Percentiles rank a stretch among this genome's conserved stretches.
Conservation (phyloP, 2,329 filamentous ascomycete genomes). For the Trichoderma oligosporum region DNA sequence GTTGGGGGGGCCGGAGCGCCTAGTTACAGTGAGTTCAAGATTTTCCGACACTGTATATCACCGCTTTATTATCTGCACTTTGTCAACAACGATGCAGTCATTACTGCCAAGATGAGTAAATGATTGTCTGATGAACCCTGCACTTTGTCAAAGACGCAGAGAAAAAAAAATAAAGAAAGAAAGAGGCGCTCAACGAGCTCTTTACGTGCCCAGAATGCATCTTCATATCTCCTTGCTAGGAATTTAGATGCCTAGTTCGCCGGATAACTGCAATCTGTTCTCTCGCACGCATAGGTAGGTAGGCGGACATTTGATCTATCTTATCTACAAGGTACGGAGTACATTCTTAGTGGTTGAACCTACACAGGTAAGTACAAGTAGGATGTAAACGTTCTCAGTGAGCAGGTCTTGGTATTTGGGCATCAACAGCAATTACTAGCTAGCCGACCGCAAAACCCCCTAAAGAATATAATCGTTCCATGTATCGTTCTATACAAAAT, state of each 20-base stretch:
- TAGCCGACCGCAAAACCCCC: no score
- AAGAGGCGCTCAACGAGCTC: neutral
- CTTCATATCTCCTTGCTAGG: neutral
- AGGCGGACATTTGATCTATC: neutral
- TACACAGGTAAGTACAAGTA: no score
- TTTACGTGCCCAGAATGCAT: neutral
- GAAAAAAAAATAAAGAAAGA: neutral
- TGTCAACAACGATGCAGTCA: conserved; percentile 8
- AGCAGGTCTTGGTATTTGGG: no score
- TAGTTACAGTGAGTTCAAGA: neutral
- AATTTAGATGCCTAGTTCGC: neutral
- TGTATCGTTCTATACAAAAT: no score
- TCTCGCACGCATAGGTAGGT: neutral
- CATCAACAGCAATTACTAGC: no score
- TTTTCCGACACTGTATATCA: conserved; percentile 6
- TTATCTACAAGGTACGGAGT: neutral
- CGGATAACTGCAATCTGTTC: conserved; percentile 1
- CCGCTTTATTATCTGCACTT: neutral
- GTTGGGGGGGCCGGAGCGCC: neutral
- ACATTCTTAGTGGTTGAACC: neutral
- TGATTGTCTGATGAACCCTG: neutral
- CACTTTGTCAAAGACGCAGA: neutral
- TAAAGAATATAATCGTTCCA: no score
- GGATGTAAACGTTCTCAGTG: no score
- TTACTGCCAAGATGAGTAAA: no score